These are phyloP conservation scores for Globisporangium nagaii DNA, from an alignment of 352 stramenopile species.

Conservation along the genomic window DNA sequence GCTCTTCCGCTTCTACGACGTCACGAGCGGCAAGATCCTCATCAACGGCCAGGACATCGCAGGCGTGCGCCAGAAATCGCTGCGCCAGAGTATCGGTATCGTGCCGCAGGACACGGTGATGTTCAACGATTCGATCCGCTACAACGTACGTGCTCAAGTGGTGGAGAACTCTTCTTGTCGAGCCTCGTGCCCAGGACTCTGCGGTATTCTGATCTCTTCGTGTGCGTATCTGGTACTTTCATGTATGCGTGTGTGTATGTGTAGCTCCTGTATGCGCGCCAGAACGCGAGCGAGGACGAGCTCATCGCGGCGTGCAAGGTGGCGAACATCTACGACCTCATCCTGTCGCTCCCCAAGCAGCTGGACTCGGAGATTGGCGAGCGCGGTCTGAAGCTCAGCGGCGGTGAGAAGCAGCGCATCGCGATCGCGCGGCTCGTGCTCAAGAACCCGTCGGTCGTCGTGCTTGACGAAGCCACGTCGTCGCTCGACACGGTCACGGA, in stretches of 20 bases:
- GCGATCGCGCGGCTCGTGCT: slow-evolving; percentile 75
- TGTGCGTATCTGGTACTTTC: no score
- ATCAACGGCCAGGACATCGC: slow-evolving; percentile 91
- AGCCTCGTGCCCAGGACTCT: no score
- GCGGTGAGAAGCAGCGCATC: slow-evolving; percentile 80
- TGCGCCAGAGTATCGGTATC: slow-evolving; percentile 90
- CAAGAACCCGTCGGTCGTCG: slow-evolving; percentile 71
- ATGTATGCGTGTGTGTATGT: no score
- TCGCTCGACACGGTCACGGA: slow-evolving; percentile 76
- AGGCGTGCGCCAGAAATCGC: slow-evolving; percentile 79
- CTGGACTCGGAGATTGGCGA: slow-evolving; percentile 90
- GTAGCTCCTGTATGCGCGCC: slow-evolving; percentile 91
- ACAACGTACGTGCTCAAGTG: slow-evolving; percentile 88
- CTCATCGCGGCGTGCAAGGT: slow-evolving; percentile 86
- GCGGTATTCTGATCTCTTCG: no score
- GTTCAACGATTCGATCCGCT: slow-evolving; percentile 96
- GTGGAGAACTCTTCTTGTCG: no score
- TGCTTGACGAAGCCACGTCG: slow-evolving; percentile 77
- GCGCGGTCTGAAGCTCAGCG: slow-evolving; percentile 71
- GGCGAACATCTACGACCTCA: slow-evolving; percentile 93
- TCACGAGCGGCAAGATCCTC: slow-evolving; percentile 63
- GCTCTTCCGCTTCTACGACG: slow-evolving; percentile 96
- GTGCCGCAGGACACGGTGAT: slow-evolving; percentile 96
- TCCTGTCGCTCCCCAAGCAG: slow-evolving; percentile 86
- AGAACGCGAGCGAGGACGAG: slow-evolving; percentile 86